Base-by-base conservation (phyloP, 768 basidiomycete species). In the Leccinum broughii region DNA sequence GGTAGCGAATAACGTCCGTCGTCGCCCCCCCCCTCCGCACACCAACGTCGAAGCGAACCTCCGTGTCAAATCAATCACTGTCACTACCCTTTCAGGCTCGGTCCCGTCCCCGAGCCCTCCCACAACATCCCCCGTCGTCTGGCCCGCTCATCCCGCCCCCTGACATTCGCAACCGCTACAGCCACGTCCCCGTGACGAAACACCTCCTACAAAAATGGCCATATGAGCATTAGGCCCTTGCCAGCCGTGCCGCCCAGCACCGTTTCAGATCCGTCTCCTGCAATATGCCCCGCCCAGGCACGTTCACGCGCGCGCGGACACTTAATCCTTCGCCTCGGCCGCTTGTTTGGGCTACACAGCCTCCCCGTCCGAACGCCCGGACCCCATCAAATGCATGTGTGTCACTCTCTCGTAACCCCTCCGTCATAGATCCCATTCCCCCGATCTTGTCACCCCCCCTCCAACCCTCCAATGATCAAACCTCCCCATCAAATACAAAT, bases 1-100 rank as follows among this genome's bases (percentile, higher is more conserved):
- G 74, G 74, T 69, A 76, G 76, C 77, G 76, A 77, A 75, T 63
- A 73, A 60, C 68, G 66, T 59, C 70, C 73, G 60, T 6, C 44
- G 28, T 1, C 35, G 48, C 44, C 53, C 34, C 32, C 30, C 32
- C 54, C 35, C 17, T 58, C 54, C 56, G 28, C 37, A 55, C 28
- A 56, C 37, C 66, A 71, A 4, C 70, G 55, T 60, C 54, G 70
- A 71, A 70, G 70, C 64, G 57, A 58, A 13, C 44, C 34, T 35
- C 22, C 55, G 14, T 58, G 57, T 62, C 63, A 61, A 22, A 63
- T 58, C 51, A 48, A 55, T 59, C 52, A 57, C 35, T 17, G 26
- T 50, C 30, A 28, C 24, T 26, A 22, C 57, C 58, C 37, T 22
- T 30, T 41, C 54, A 54, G 9, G 55, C 39, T 64, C 68, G 61